Evolutionary conservation across 768 basidiomycete species (phyloP).

Genomic region (Phlegmacium glaucopus): DNA sequence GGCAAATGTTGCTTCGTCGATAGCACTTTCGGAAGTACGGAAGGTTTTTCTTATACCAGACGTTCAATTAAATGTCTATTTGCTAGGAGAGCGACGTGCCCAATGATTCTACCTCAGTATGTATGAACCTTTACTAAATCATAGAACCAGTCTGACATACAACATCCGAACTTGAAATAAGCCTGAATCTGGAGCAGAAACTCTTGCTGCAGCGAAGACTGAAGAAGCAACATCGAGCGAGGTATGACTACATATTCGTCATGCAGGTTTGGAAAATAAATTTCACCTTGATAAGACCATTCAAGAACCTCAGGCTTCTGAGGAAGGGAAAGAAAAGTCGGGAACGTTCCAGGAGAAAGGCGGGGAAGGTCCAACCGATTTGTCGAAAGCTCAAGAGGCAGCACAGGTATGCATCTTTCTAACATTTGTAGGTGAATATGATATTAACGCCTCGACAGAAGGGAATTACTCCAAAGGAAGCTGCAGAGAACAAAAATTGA

Average conservation of each 20-base stretch:
- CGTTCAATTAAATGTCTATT: not conserved
- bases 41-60: slow-evolving; percentile 3
- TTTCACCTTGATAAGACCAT: not conserved
- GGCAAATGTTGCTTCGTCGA: slow-evolving; percentile 32
- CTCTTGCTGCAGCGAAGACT: slow-evolving; percentile 5
- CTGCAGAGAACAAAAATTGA: slow-evolving; percentile 8
- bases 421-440: not conserved
- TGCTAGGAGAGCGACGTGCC: slow-evolving; percentile 25
- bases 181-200: slow-evolving; percentile 3
- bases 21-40: slow-evolving; percentile 30
- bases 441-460: slow-evolving; percentile 12
- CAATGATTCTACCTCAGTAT: slow-evolving; percentile 24
- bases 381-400: slow-evolving; percentile 21
- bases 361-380: slow-evolving; percentile 20
- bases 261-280: not conserved
- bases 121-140: slow-evolving; percentile 1
- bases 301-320: not conserved
- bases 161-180: not conserved
- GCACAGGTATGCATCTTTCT: slow-evolving; percentile 20
- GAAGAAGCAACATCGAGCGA: not conserved
- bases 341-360: not conserved
- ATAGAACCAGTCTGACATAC: not conserved
- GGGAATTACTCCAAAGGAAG: slow-evolving; percentile 22
- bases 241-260: not conserved
- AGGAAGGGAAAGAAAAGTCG: too few species aligned